Evolutionary conservation across 768 basidiomycete species (phyloP).

Genomic region (Panaeolus cyanescens): DNA sequence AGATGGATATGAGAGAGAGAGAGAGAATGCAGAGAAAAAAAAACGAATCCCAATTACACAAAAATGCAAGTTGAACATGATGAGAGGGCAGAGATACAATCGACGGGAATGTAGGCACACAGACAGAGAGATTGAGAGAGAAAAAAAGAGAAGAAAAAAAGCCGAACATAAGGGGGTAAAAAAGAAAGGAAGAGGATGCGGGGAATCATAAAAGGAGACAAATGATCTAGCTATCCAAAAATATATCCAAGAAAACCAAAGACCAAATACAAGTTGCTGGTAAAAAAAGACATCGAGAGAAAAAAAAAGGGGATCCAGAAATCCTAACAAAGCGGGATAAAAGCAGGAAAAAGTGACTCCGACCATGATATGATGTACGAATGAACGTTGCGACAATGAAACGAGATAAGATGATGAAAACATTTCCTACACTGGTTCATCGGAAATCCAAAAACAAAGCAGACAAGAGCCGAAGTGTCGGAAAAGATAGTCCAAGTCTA

Average conservation of each 20-base stretch:
- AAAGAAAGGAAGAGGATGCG: constrained; percentile 1
- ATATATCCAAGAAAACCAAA: constrained; percentile 8
- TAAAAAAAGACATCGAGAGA: neutral
- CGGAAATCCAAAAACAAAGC: neutral
- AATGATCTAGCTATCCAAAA: constrained; percentile 5
- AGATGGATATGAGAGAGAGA: neutral
- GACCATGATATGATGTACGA: neutral
- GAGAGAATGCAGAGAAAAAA: constrained; percentile 2
- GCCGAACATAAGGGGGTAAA: neutral
- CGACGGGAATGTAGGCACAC: neutral
- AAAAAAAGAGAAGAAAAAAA: neutral
- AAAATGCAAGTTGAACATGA: neutral
- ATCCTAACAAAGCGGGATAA: neutral
- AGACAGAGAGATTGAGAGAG: constrained; percentile 4
- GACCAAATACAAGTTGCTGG: constrained; percentile 1
- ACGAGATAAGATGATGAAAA: neutral
- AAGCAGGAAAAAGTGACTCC: neutral
- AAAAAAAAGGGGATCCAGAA: neutral
- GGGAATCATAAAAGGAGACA: constrained; percentile 2
- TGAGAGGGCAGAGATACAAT: neutral
- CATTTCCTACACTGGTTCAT: neutral
- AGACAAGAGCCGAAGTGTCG: neutral
- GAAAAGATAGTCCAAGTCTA: neutral
- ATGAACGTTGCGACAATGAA: neutral
- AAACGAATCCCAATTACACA: neutral